A percentile compares a stretch with the other conserved stretches of the same genome.
Conservation (phyloP, 108 stramenopile genomes). For the Chaetoceros muelleri region DNA sequence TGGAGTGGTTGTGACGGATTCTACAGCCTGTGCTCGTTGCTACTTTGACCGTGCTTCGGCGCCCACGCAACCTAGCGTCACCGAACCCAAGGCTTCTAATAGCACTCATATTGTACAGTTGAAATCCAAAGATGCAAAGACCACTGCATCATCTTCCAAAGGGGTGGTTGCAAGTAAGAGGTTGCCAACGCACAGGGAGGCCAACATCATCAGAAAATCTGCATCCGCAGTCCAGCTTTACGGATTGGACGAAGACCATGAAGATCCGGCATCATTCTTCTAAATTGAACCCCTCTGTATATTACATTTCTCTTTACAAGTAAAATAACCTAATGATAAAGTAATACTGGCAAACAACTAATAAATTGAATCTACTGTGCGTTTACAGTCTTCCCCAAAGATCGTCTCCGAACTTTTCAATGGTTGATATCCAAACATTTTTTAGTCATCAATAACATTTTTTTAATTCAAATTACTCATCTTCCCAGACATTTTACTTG, state of each 20-base stretch:
- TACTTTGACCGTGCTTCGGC: slow-evolving; percentile 56
- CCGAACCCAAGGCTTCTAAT: neutral
- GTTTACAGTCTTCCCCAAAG: too few relatives aligned
- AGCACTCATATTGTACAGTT: neutral
- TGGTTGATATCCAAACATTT: too few relatives aligned
- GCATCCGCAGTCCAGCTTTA: neutral
- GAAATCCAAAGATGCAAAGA: neutral
- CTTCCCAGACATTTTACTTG: too few relatives aligned
- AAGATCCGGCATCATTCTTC: too few relatives aligned
- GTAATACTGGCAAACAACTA: too few relatives aligned
- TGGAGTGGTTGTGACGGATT: slow-evolving; percentile 25
- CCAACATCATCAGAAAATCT: neutral
- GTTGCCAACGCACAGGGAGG: neutral
- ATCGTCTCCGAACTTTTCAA: too few relatives aligned
- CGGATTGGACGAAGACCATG: neutral
- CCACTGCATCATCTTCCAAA: neutral
- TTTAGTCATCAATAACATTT: too few relatives aligned
- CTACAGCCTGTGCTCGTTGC: slow-evolving; percentile 34
- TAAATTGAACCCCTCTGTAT: too few relatives aligned
- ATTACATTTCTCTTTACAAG: too few relatives aligned
- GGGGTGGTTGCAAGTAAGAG: neutral
- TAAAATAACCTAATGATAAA: too few relatives aligned
- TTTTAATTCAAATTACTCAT: too few relatives aligned
- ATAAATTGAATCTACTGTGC: too few relatives aligned
- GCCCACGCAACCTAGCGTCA: slow-evolving; percentile 13